A percentile compares a stretch with the other conserved stretches of the same genome.
These are phyloP conservation scores for Stagonosporopsis cucurbitacearum DNA, from an alignment of 2,329 filamentous ascomycete species.

Conservation along the genomic window DNA sequence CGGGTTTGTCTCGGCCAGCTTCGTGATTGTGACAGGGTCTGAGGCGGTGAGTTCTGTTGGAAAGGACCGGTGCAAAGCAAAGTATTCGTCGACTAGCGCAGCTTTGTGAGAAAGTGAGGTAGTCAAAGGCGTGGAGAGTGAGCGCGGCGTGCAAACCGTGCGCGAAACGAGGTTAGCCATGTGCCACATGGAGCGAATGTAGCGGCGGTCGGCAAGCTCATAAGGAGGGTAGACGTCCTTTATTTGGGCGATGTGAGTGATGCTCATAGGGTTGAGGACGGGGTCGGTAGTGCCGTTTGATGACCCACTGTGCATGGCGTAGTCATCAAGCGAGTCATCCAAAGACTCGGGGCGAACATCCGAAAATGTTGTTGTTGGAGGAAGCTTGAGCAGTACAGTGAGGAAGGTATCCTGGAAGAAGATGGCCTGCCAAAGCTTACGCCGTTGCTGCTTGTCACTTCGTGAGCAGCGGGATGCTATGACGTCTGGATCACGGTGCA, in stretches of 20 bases:
- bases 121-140: conserved; percentile 74
- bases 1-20: conserved; percentile 65
- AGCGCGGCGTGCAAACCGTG: conserved; percentile 75
- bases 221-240: conserved; percentile 49
- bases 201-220: conserved; percentile 53
- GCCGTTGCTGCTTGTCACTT: conserved; percentile 78
- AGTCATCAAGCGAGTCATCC: conserved; percentile 68
- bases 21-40: conserved; percentile 65
- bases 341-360: conserved; percentile 79
- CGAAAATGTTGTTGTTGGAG: conserved; percentile 78
- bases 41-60: conserved; percentile 73
- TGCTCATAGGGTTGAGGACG: conserved; percentile 60
- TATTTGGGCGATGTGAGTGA: conserved; percentile 55
- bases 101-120: conserved; percentile 72
- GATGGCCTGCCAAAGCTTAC: conserved; percentile 84
- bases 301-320: conserved; percentile 67
- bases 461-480: conserved; percentile 68
- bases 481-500: conserved; percentile 80
- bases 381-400: conserved; percentile 77
- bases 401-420: conserved; percentile 82
- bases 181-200: conserved; percentile 79
- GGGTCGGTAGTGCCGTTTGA: conserved; percentile 46
- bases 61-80: conserved; percentile 74
- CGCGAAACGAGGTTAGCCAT: conserved; percentile 80
- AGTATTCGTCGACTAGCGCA: conserved; percentile 72